Evolutionary conservation across 139 green algal species (phyloP).

Genomic region (Chlamydomonas schloesseri): DNA sequence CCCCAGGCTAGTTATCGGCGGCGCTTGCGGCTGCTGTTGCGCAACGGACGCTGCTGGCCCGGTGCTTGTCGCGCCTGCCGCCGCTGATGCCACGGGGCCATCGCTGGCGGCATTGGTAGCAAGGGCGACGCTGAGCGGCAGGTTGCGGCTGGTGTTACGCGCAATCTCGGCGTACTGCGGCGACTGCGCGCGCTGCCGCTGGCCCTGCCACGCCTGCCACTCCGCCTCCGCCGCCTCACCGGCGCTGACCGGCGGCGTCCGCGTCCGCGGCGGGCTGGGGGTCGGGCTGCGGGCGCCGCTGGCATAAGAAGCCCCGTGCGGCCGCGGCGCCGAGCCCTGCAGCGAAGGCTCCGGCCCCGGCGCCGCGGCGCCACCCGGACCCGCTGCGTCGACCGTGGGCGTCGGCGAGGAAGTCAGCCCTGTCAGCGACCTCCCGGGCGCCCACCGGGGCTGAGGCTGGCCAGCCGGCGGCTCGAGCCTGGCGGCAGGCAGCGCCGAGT

Average conservation of each 20-base stretch:
- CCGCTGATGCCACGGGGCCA: neutral
- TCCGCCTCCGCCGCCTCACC: slow-evolving; percentile 4
- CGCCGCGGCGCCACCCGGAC: no score
- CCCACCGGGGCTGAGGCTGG: neutral
- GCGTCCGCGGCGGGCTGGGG: neutral
- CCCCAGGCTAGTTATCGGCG: no score
- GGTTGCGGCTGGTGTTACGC: neutral
- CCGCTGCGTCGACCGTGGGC: neutral
- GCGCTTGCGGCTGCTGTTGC: no score
- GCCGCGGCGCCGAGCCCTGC: neutral
- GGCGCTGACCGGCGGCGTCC: neutral
- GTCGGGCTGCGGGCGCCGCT: neutral
- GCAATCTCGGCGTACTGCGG: slow-evolving; percentile 13
- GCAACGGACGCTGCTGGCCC: neutral
- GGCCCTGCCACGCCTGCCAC: neutral
- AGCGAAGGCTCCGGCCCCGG: neutral
- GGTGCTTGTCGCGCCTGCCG: no score
- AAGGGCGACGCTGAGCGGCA: no score
- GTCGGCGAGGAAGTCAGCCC: slow-evolving; percentile 19
- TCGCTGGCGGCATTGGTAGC: neutral
- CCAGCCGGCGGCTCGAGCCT: neutral
- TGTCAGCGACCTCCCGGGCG: slow-evolving; percentile 9
- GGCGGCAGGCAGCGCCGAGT: neutral
- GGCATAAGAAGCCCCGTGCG: neutral
- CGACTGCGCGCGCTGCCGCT: neutral